phyloP scores from a whole-genome alignment of 805 yeast species.

The Candida maris region DNA sequence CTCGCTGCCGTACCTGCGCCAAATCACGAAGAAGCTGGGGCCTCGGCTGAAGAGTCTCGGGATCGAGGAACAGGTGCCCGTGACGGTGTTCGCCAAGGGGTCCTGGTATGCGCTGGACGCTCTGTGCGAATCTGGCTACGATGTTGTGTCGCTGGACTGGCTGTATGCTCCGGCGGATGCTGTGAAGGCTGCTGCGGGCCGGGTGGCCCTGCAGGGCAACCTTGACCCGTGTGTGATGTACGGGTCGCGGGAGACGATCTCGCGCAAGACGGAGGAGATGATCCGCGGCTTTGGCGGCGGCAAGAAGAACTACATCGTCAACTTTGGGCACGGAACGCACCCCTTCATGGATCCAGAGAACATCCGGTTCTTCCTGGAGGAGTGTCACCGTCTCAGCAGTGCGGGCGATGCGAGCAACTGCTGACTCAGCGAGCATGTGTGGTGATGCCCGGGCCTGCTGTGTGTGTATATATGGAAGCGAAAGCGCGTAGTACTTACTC shows the following conservation, averaged over 20 bases:
- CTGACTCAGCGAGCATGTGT: no score
- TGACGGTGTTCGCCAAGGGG: slow-evolving; percentile 91
- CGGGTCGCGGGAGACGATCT: slow-evolving; percentile 79
- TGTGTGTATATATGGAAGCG: no score
- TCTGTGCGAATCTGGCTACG: slow-evolving; percentile 75
- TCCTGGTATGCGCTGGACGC: slow-evolving; percentile 96
- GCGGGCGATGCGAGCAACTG: no score
- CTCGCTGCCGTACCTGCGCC: slow-evolving; percentile 80
- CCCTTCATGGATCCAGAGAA: slow-evolving; percentile 96
- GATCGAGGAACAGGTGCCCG: slow-evolving; percentile 66
- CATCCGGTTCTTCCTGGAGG: slow-evolving; percentile 78
- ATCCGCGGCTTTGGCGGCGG: slow-evolving; percentile 83
- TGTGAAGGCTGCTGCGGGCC: slow-evolving; percentile 63
- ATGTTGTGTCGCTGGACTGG: slow-evolving; percentile 94
- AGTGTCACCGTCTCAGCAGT: slow-evolving; percentile 75
- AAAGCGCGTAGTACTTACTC: no score
- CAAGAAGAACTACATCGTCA: slow-evolving; percentile 83
- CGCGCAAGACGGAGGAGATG: slow-evolving; percentile 82
- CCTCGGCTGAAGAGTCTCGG: slow-evolving; percentile 68
- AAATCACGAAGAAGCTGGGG: slow-evolving; percentile 70
- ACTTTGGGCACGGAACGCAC: slow-evolving; percentile 97
- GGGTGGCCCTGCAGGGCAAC: slow-evolving; percentile 90
- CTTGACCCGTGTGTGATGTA: slow-evolving; percentile 93
- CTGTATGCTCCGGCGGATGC: slow-evolving; percentile 81
- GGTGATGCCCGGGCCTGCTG: no score